Evolutionary conservation across 2,329 filamentous ascomycete genomes (phyloP), one percentile per base, ranked within the genome.

Genomic region (Pyrenochaeta sp.): DNA sequence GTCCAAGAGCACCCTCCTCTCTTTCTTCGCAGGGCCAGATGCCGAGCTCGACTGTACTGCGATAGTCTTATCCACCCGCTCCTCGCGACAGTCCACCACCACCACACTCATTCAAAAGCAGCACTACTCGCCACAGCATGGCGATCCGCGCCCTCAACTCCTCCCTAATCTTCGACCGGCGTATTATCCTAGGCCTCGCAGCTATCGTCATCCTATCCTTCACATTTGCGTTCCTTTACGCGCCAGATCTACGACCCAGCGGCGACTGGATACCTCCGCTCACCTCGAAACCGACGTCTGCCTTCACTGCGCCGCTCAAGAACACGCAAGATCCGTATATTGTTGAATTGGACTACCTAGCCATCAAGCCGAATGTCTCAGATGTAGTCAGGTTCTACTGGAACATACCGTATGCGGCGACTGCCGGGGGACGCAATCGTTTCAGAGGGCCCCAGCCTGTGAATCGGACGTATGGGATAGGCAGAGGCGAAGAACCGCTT

Each of bases 391-490:
- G 66, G 36, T 63, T 54, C 18, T 73, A 69, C 41, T 73, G 70
- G 70, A 73, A 73, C 47, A 72, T 73, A 12, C 70, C 70, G 0
- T 73, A 72, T 50, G 70, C 70, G 3, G 68, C 70, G 41, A 63
- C 60, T 12, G 64, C 70, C 14, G 60, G 58, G 18, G 69, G 68
- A 10, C 56, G 61, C 49, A 73, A 73, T 46, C 54, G 70, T 12
- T 73, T 73, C 35, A 54, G 70, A 27, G 67, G 67, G 17, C 70
- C 70, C 7, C 70, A 73, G 54, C 69, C 69, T 1, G 60, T 68
- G 32, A 66, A 66, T 18, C 54, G 64, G 23, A 68, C 63, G 35
- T 68, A 65, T 58, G 64, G 64, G 10, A 46, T 68, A 23, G 61
- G 63, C 9, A 52, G 56, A 15, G 56, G 50, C 14, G 49, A 66